Base-by-base conservation (phyloP, 2,329 filamentous ascomycete genomes). In the Aureobasidium sp. region DNA sequence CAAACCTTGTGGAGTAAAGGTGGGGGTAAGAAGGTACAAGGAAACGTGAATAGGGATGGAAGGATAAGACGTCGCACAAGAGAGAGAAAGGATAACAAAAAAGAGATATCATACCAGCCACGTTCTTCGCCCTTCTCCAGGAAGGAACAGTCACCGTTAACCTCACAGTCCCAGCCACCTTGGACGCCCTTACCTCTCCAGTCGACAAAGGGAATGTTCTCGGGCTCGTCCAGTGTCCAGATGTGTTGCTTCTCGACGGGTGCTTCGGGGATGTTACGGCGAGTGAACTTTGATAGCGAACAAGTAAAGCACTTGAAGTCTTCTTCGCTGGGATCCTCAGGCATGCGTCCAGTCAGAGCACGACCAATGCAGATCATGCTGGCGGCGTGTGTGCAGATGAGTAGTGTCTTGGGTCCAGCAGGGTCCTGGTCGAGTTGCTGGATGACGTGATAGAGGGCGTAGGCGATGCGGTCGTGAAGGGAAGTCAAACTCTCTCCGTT, bases 371-470 rank as follows among this genome's bases (percentile, higher is more conserved):
- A 88, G 71, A 99, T 97, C 69, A 97, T 83, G 12, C 87, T 85
- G 4, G 94, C 94, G 1, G 94, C 94, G 77, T 99, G 94, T 1
- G 90, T 88, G 75, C 90, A 96, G 42, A 99, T 80, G 44, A 97
- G 74, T 27, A 96, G 80, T 0, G 89, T 82, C 68, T 83, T 85
- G 37, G 80, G 78, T 42, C 82, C 79, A n/a, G 85, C 83, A 53
- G 88, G 78, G 53, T 84, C 81, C 7, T 73, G 70, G 70, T 97
- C 91, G 63, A 90, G 85, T 59, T 85, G 81, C 31, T 82, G 79
- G 67, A 97, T 87, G 67, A 97, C 85, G 50, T 81, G 81, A 47
- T 83, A 78, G 45, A 96, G 76, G 2, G 87, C 84, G 49, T 83
- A 84, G 4, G 89, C 88, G 31, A 93, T 80, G 42, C 94, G 86